Evolutionary conservation across 768 basidiomycete genomes (phyloP).

Genomic region (Zangia roseola): DNA sequence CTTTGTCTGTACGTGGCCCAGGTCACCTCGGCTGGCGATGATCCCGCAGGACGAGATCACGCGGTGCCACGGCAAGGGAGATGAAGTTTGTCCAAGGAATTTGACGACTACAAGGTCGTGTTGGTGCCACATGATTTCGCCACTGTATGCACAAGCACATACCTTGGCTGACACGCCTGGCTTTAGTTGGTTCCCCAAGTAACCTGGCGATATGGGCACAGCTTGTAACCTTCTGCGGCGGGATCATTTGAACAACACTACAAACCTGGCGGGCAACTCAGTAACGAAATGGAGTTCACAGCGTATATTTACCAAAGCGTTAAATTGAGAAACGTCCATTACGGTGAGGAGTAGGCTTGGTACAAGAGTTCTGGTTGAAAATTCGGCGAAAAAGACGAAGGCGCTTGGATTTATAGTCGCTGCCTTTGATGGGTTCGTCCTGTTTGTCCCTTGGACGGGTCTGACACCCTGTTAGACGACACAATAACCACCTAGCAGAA

Average conservation of each 20-base stretch:
- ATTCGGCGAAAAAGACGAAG: background rate
- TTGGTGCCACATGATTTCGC: background rate
- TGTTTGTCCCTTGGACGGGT: background rate
- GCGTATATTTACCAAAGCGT: slow-evolving; percentile 12
- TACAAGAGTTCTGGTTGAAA: too few species aligned
- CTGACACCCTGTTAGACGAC: background rate
- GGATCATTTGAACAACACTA: slow-evolving; percentile 63
- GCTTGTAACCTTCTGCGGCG: slow-evolving; percentile 62
- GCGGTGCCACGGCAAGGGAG: slow-evolving; percentile 77
- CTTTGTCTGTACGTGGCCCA: slow-evolving; percentile 67
- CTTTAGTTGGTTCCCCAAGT: slow-evolving; percentile 70
- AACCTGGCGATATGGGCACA: slow-evolving; percentile 80
- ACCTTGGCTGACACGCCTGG: slow-evolving; percentile 83
- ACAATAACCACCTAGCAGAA: too few species aligned
- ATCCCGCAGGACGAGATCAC: slow-evolving; percentile 66
- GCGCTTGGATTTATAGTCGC: background rate
- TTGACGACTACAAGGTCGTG: slow-evolving; percentile 55
- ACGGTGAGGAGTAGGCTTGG: too few species aligned
- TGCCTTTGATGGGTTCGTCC: background rate
- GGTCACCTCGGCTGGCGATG: slow-evolving; percentile 70
- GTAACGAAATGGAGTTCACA: background rate
- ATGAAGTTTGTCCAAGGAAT: slow-evolving; percentile 56
- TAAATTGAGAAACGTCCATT: slow-evolving; percentile 22
- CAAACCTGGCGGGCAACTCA: slow-evolving; percentile 51
- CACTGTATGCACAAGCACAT: slow-evolving; percentile 5